A percentile compares a stretch with the other conserved stretches of the same genome.
Conservation (phyloP, 129 eudicot species). For the Artemisia argyi region DNA sequence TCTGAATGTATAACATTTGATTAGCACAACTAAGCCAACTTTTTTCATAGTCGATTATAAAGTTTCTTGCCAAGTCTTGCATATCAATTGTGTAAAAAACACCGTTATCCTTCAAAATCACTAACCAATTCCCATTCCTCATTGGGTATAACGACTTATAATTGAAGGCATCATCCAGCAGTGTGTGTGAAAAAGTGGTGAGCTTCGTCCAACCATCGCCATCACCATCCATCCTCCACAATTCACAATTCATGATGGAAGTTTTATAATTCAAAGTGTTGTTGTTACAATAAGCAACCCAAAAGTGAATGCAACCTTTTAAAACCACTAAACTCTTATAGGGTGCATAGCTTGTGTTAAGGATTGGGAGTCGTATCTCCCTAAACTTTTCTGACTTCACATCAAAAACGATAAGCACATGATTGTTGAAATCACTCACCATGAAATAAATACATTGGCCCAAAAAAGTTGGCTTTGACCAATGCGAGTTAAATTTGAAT, state of each 20-base stretch:
- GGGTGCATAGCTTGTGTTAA: neutral
- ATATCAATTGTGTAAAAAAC: neutral
- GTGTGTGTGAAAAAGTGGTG: neutral
- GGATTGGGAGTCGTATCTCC: neutral
- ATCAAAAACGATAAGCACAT: neutral
- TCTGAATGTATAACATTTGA: neutral
- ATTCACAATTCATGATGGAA: neutral
- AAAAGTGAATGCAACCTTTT: neutral
- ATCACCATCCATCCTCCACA: conserved; percentile 14
- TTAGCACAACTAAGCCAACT: neutral
- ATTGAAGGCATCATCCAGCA: too few relatives aligned
- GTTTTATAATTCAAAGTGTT: too few relatives aligned
- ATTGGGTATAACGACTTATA: neutral
- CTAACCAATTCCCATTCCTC: conserved; percentile 2
- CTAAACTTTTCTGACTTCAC: neutral
- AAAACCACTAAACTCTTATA: neutral
- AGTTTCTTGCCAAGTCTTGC: neutral
- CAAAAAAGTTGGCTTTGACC: neutral
- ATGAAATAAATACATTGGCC: neutral
- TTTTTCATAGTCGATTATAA: too few relatives aligned
- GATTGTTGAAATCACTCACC: neutral
- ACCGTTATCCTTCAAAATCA: neutral
- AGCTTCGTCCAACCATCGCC: conserved; percentile 1
- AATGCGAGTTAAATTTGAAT: neutral
- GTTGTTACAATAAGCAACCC: neutral